Percentiles rank a stretch among this genome's conserved stretches.
These are phyloP conservation scores for Spergularia bocconei DNA, from an alignment of 148 eudicot genomes.

Conservation along the genomic window DNA sequence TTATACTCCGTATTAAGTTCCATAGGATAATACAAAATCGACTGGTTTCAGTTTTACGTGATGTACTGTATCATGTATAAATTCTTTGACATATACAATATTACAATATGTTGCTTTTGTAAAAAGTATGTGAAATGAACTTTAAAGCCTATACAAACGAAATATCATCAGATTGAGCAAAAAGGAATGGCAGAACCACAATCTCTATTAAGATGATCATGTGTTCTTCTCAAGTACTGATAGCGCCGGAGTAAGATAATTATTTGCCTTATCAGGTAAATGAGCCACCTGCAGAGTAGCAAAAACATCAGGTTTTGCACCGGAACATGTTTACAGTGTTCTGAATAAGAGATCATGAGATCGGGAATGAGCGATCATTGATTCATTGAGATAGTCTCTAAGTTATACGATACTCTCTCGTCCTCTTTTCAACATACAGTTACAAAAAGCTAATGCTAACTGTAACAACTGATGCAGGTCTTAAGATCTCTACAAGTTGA, in stretches of 20 bases:
- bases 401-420: no score
- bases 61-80: neutral
- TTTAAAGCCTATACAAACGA: conserved; percentile 10
- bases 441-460: no score
- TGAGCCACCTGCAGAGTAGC: conserved; percentile 74
- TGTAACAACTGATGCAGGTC: neutral
- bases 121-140: conserved; percentile 5
- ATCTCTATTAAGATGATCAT: conserved; percentile 28
- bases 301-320: neutral
- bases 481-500: neutral
- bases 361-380: neutral
- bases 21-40: no score
- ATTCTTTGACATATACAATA: conserved; percentile 1
- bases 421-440: no score
- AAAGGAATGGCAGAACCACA: neutral
- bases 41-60: neutral
- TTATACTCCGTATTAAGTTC: no score
- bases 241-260: conserved; percentile 89
- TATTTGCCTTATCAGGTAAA: conserved; percentile 97
- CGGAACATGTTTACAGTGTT: no score
- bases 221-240: conserved; percentile 92
- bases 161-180: neutral
- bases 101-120: neutral
- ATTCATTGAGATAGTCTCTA: no score
- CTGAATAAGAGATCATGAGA: no score